Conservation (phyloP, 202 grass and related monocot species). For the Saccharum hybrid region DNA sequence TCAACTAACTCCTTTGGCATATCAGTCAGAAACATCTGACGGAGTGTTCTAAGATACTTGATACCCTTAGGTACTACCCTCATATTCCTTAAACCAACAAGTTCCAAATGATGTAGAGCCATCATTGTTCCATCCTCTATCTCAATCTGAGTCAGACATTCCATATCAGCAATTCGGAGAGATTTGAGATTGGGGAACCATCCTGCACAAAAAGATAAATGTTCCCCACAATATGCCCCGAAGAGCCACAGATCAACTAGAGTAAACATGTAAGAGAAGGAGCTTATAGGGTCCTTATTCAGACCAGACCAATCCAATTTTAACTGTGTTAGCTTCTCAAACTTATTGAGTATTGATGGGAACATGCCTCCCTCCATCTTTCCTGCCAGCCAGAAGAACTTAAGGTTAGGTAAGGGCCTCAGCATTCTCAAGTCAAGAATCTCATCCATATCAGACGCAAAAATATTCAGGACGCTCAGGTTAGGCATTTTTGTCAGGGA, state of each 20-base stretch:
- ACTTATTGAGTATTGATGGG: constrained; percentile 11
- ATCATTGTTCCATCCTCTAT: constrained; percentile 50
- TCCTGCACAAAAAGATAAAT: constrained; percentile 34
- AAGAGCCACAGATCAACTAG: constrained; percentile 27
- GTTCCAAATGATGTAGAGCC: neutral
- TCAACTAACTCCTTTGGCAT: constrained; percentile 39
- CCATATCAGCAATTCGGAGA: constrained; percentile 41
- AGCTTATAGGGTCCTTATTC: constrained; percentile 49
- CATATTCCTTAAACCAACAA: constrained; percentile 37
- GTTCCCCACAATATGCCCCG: constrained; percentile 38
- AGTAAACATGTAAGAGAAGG: constrained; percentile 41
- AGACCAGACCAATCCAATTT: constrained; percentile 36
- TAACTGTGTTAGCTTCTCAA: constrained; percentile 35
- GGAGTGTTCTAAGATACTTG: constrained; percentile 35
- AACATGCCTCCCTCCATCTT: constrained; percentile 40
- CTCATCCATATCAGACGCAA: constrained; percentile 22
- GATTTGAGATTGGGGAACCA: constrained; percentile 53
- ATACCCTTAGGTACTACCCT: constrained; percentile 37
- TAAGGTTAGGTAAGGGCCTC: constrained; percentile 23
- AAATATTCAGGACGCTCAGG: constrained; percentile 24
- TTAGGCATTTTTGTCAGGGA: constrained; percentile 48
- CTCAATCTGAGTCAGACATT: constrained; percentile 31
- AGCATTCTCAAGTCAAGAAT: constrained; percentile 43
- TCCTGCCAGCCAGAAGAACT: constrained; percentile 37
- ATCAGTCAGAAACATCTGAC: constrained; percentile 22